A percentile compares a stretch with the other conserved stretches of the same genome.
Conservation (phyloP, 148 eudicot species). For the Rhododendron kiyosumense region DNA sequence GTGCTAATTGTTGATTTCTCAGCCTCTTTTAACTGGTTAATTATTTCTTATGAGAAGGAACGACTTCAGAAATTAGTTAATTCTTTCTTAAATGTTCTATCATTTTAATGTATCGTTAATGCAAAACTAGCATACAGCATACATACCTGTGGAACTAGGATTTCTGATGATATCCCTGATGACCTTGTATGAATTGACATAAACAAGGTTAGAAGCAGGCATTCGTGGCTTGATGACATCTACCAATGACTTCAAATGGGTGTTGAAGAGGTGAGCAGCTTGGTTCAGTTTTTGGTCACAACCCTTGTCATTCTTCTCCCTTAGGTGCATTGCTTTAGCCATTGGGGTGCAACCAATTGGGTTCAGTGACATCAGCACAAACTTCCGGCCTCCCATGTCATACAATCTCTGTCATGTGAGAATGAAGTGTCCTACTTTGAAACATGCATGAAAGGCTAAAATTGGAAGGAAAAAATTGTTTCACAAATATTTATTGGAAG, state of each 20-base stretch:
- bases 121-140: not conserved
- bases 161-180: slow-evolving; percentile 2
- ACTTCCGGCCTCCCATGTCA: slow-evolving; percentile 2
- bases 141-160: not conserved
- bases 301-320: not conserved
- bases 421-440: not conserved
- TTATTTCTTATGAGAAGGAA: not conserved
- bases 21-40: not conserved
- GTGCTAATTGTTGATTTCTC: not conserved
- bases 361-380: slow-evolving; percentile 5
- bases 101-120: not conserved
- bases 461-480: not conserved
- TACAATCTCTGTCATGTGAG: not conserved
- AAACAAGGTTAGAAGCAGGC: slow-evolving; percentile 6
- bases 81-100: no score
- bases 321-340: not conserved
- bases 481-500: not conserved
- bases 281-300: not conserved
- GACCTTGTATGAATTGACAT: slow-evolving; percentile 1
- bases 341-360: slow-evolving; percentile 8
- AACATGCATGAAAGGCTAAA: not conserved
- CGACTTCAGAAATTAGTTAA: not conserved
- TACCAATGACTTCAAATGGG: not conserved
- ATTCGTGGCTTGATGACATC: not conserved
- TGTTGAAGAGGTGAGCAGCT: slow-evolving; percentile 9